Percentiles rank a stretch among this genome's conserved stretches.
These are phyloP conservation scores for Arthrobotrys entomopaga DNA, from an alignment of 2,329 filamentous ascomycete genomes.

Conservation along the genomic window DNA sequence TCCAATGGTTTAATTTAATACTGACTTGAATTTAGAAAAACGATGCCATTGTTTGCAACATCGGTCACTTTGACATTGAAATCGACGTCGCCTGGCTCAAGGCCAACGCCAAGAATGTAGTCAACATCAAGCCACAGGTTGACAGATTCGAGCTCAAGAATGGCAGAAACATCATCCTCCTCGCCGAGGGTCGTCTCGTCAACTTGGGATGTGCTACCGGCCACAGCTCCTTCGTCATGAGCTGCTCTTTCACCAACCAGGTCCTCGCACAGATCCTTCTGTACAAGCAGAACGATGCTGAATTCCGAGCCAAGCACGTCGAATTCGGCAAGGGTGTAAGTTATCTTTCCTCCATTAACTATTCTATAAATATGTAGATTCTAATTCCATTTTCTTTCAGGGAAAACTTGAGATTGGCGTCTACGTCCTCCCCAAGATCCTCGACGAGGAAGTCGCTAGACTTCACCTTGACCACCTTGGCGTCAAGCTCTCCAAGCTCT, in stretches of 20 bases:
- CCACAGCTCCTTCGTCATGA: constrained; percentile 99
- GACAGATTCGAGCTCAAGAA: constrained; percentile 95
- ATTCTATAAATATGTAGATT: background rate
- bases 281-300: constrained; percentile 89
- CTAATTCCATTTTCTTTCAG: constrained; percentile 6
- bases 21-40: constrained; percentile 68
- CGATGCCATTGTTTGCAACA: constrained; percentile 99
- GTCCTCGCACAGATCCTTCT: constrained; percentile 99
- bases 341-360: background rate
- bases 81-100: constrained; percentile 99
- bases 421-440: constrained; percentile 97
- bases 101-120: constrained; percentile 77
- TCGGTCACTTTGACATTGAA: constrained; percentile 99
- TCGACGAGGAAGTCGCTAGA: constrained; percentile 97
- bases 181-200: constrained; percentile 97
- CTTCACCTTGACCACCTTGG: constrained; percentile 88
- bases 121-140: constrained; percentile 99
- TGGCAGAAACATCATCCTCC: constrained; percentile 96
- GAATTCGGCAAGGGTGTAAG: constrained; percentile 82
- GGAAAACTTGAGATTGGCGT: constrained; percentile 91
- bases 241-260: constrained; percentile 99
- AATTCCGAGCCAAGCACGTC: constrained; percentile 90
- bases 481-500: constrained; percentile 89
- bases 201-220: constrained; percentile 99
- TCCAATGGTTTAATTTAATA: background rate